A percentile compares a stretch with the other conserved stretches of the same genome.
Conservation (phyloP, 2,329 filamentous ascomycete genomes). For the Cadophora luteo-olivacea region DNA sequence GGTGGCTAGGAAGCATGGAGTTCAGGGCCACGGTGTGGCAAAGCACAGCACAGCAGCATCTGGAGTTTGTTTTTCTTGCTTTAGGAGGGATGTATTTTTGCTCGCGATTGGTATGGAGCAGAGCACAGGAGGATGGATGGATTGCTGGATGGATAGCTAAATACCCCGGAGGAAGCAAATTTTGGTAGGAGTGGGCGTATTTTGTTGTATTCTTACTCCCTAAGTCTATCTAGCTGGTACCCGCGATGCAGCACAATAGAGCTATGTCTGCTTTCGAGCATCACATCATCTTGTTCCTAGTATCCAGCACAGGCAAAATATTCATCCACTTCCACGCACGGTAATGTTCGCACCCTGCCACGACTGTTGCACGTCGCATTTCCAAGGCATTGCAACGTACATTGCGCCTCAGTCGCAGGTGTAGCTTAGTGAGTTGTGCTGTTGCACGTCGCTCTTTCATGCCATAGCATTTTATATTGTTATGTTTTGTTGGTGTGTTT, state of each 20-base stretch:
- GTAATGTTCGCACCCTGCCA: background rate
- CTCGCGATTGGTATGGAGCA: background rate
- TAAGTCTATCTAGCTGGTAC: background rate
- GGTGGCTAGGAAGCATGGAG: background rate
- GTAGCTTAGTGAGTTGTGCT: background rate
- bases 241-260: background rate
- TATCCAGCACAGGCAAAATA: background rate
- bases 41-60: background rate
- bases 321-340: background rate
- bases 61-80: slow-evolving; percentile 3
- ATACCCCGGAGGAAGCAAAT: background rate
- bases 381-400: slow-evolving; percentile 20
- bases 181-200: background rate
- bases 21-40: slow-evolving; percentile 11
- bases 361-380: slow-evolving; percentile 16
- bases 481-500: background rate
- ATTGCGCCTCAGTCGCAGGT: background rate
- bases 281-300: background rate
- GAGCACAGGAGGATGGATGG: background rate
- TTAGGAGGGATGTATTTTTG: background rate
- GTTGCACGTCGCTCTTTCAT: slow-evolving; percentile 14
- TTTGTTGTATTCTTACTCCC: background rate
- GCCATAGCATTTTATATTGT: slow-evolving; percentile 13
- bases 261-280: background rate
- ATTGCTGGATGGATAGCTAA: background rate